Base-by-base conservation (phyloP, 1,284 basidiomycete genomes). In the Rhodotorula glutinis region DNA sequence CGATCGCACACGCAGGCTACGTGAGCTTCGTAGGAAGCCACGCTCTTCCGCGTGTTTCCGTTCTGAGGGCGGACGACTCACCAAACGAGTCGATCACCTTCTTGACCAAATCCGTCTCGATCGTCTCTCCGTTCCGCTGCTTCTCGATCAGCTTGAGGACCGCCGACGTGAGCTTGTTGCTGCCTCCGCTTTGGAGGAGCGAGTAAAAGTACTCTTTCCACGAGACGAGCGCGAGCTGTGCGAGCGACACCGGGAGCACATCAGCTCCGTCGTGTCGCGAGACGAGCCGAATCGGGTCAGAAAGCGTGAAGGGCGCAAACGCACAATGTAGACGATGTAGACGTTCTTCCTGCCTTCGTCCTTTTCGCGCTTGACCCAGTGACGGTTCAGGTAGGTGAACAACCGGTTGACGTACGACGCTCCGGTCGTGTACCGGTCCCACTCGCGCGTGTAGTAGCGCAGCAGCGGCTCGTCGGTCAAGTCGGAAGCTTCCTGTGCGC, bases 351-450 rank as follows among this genome's bases (percentile, higher is more conserved):
- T 86, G 9, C 96, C 96, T 78, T 99, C 95, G 76, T 98, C 96
- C 78, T 95, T 89, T 79, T 98, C 94, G 54, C 95, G 87, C 82
- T 96, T 97, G 57, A 99, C 94, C 96, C 96, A 99, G 81, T 98
- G 93, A 66, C 95, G 90, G 79, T 98, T 98, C 68, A 98, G 86
- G 80, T 98, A 98, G 27, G 91, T 90, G 82, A 98, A 98, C 52
- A 98, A 81, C 68, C 93, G 88, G 77, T 96, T 93, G 77, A 98
- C 89, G 79, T 94, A 98, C 79, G 91, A 92, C 14, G 95, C 93
- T 66, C 95, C 95, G 1, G 88, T 92, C 0, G 95, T 98, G 81
- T 97, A 98, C 52, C 92, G 85, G 77, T 93, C 90, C 95, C 96
- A 98, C 79, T 97, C 90, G 63, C 83, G 79, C 5, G 92, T 91